These are phyloP conservation scores for Hymenoscyphus occultus DNA, from an alignment of 2,329 filamentous ascomycete genomes.

Conservation along the genomic window DNA sequence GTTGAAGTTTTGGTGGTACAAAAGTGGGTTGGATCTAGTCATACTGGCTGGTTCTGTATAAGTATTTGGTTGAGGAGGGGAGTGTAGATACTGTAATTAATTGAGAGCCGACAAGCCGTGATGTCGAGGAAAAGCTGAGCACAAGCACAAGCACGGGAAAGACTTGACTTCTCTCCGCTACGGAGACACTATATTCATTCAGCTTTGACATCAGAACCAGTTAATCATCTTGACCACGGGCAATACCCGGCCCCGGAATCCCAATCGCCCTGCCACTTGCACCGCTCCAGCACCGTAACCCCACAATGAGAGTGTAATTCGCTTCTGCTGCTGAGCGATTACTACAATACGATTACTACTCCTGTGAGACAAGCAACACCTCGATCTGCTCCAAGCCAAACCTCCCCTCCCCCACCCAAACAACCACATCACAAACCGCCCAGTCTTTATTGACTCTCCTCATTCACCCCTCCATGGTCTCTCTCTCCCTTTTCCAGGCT, in stretches of 20 bases:
- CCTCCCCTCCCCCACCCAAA: too few relatives aligned
- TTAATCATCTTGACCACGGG: background rate
- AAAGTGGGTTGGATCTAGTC: slow-evolving; percentile 11
- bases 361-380: background rate
- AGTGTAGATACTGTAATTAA: background rate
- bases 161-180: background rate
- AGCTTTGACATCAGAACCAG: background rate
- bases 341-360: background rate
- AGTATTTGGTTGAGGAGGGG: background rate
- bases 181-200: background rate
- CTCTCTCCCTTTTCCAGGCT: background rate
- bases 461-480: background rate
- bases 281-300: background rate
- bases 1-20: slow-evolving; percentile 4
- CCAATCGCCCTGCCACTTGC: background rate
- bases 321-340: slow-evolving; percentile 2
- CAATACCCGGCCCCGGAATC: background rate
- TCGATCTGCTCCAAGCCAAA: background rate
- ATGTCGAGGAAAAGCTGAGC: background rate
- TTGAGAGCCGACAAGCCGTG: background rate
- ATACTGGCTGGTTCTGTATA: slow-evolving; percentile 5
- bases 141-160: background rate
- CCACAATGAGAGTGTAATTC: slow-evolving; percentile 1
- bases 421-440: background rate
- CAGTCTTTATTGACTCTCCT: background rate